Evolutionary conservation across 2,329 filamentous ascomycete genomes (phyloP).

Genomic region (Reticulascus tulasneorum): DNA sequence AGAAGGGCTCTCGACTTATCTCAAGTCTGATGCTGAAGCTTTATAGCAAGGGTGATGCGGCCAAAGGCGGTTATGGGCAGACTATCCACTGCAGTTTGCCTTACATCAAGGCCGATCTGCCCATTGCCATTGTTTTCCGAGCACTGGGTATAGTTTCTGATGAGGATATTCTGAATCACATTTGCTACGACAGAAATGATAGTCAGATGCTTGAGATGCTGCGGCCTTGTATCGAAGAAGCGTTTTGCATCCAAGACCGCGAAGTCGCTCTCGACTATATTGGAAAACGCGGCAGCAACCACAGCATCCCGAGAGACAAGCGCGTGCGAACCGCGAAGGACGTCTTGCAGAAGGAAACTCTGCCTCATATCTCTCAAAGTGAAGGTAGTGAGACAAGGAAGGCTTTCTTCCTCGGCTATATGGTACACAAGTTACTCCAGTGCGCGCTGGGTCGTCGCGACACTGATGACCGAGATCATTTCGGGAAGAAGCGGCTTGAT

Average conservation of each 20-base stretch:
- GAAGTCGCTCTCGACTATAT: conserved; percentile 95
- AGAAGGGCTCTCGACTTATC: conserved; percentile 92
- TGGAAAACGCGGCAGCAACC: conserved; percentile 77
- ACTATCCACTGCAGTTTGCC: conserved; percentile 89
- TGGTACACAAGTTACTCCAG: conserved; percentile 94
- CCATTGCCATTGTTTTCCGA: conserved; percentile 92
- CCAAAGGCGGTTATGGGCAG: conserved; percentile 77
- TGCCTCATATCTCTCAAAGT: conserved; percentile 93
- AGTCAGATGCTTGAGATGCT: conserved; percentile 97
- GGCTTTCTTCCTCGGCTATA: conserved; percentile 97
- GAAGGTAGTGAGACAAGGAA: conserved; percentile 95
- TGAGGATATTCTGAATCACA: conserved; percentile 96
- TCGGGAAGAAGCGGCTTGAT: conserved; percentile 97
- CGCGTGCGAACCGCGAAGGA: conserved; percentile 91
- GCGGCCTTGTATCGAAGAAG: conserved; percentile 94
- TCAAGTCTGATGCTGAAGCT: conserved; percentile 90
- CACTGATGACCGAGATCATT: conserved; percentile 96
- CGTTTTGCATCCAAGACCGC: conserved; percentile 91
- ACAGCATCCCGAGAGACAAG: conserved; percentile 65
- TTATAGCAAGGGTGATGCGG: conserved; percentile 75
- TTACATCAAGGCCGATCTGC: conserved; percentile 90
- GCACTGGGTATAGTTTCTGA: conserved; percentile 94
- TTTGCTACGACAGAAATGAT: conserved; percentile 93
- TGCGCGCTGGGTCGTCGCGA: conserved; percentile 90
- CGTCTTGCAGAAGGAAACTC: conserved; percentile 92